Evolutionary conservation across 352 stramenopile genomes (phyloP).

Genomic region (Pythium dissotocum): DNA sequence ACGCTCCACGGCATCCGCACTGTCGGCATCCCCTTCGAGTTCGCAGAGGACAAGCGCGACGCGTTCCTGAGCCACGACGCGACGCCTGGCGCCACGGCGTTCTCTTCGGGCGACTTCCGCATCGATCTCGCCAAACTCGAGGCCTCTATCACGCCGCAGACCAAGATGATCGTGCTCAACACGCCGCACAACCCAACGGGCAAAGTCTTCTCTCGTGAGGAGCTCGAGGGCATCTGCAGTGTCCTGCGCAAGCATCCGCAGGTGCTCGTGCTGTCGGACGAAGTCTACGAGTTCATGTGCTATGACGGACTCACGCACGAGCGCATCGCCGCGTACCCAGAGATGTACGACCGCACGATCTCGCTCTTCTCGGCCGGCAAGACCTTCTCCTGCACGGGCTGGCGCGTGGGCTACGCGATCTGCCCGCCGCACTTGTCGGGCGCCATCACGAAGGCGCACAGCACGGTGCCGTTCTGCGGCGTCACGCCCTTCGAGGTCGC

Average conservation of each 20-base stretch:
- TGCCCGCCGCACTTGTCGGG: constrained; percentile 50
- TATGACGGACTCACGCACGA: constrained; percentile 77
- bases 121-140: constrained; percentile 90
- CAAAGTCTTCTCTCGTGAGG: constrained; percentile 94
- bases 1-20: constrained; percentile 82
- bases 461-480: constrained; percentile 92
- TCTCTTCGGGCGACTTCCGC: constrained; percentile 75
- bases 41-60: constrained; percentile 42
- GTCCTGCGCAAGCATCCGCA: constrained; percentile 86
- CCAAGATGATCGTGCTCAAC: constrained; percentile 97
- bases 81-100: constrained; percentile 25
- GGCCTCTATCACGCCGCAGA: constrained; percentile 85
- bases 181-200: constrained; percentile 99
- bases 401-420: constrained; percentile 88
- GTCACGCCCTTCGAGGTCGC: constrained; percentile 94
- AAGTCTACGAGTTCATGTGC: constrained; percentile 99
- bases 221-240: constrained; percentile 92
- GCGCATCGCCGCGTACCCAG: constrained; percentile 73
- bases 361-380: constrained; percentile 94
- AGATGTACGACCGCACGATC: constrained; percentile 88
- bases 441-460: constrained; percentile 80
- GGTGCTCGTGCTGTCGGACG: constrained; percentile 94
- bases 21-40: constrained; percentile 68
- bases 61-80: constrained; percentile 39
- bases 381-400: constrained; percentile 94